These are phyloP conservation scores for Dipodascopsis uninucleata DNA, from an alignment of 805 yeast species.

Conservation along the genomic window DNA sequence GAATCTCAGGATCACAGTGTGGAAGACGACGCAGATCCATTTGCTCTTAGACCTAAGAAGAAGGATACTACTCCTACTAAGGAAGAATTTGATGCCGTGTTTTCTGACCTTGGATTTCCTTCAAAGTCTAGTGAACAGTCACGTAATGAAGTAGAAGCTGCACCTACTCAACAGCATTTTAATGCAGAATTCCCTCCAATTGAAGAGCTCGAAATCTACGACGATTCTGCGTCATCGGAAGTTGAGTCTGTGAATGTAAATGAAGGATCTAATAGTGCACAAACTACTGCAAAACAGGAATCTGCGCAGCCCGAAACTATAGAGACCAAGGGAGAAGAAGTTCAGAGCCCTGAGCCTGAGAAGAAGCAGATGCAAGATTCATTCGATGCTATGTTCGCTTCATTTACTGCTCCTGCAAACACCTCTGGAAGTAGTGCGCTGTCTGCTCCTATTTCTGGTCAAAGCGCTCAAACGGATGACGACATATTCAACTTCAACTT, in stretches of 20 bases:
- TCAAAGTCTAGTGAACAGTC: slow-evolving; percentile 12
- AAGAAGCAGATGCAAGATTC: slow-evolving; percentile 11
- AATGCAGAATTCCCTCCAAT: slow-evolving; percentile 32
- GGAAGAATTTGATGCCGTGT: slow-evolving; percentile 26
- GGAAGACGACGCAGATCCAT: slow-evolving; percentile 21
- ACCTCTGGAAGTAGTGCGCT: slow-evolving; percentile 6
- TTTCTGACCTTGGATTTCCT: slow-evolving; percentile 16
- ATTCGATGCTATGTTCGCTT: slow-evolving; percentile 44
- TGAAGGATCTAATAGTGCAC: slow-evolving; percentile 17
- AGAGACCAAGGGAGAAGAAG: slow-evolving; percentile 55
- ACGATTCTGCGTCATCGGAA: slow-evolving; percentile 32
- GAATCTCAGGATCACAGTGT: background rate
- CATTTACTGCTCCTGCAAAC: slow-evolving; percentile 32
- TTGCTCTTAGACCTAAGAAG: slow-evolving; percentile 5
- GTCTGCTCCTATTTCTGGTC: background rate
- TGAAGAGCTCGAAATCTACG: slow-evolving; percentile 28
- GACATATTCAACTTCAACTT: slow-evolving; percentile 9
- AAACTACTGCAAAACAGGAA: slow-evolving; percentile 13
- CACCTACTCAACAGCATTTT: slow-evolving; percentile 1
- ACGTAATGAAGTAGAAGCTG: background rate
- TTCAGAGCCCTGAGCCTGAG: slow-evolving; percentile 50
- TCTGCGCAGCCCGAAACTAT: slow-evolving; percentile 29
- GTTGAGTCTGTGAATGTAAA: slow-evolving; percentile 12
- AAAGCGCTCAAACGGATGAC: slow-evolving; percentile 1
- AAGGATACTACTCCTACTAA: slow-evolving; percentile 20